These are phyloP conservation scores for Aspergillus sp. DNA, from an alignment of 2,329 filamentous ascomycete species.

Conservation along the genomic window DNA sequence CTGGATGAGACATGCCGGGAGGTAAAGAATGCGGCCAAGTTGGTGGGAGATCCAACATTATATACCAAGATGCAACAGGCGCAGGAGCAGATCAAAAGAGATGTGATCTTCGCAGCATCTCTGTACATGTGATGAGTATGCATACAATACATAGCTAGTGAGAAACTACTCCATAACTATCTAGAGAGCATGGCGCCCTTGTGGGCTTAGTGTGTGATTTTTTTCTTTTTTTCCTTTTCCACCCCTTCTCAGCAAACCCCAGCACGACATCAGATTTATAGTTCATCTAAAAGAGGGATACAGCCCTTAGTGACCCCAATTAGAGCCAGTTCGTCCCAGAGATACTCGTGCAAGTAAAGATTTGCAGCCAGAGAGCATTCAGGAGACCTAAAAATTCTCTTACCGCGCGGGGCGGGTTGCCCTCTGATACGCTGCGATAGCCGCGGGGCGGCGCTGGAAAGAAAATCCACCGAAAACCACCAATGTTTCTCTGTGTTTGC, in stretches of 20 bases:
- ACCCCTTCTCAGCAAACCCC: background rate
- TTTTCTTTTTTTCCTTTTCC: background rate
- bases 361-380: background rate
- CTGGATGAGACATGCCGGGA: slow-evolving; percentile 95
- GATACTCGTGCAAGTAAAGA: no score
- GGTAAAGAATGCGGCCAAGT: slow-evolving; percentile 92
- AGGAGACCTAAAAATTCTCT: slow-evolving; percentile 14
- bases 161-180: slow-evolving; percentile 1
- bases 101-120: slow-evolving; percentile 85
- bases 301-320: background rate
- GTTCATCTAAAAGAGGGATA: background rate
- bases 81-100: slow-evolving; percentile 95
- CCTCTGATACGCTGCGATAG: slow-evolving; percentile 20
- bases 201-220: background rate
- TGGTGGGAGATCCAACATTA: slow-evolving; percentile 88
- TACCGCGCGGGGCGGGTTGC: slow-evolving; percentile 18
- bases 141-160: background rate
- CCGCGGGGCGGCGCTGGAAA: slow-evolving; percentile 19
- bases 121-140: slow-evolving; percentile 65
- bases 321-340: no score
- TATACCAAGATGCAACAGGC: slow-evolving; percentile 97
- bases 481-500: slow-evolving; percentile 2
- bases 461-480: slow-evolving; percentile 21
- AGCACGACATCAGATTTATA: background rate
- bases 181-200: background rate